These are phyloP conservation scores for Dothideomycetes sp. DNA, from an alignment of 2,329 filamentous ascomycete species.

Conservation along the genomic window DNA sequence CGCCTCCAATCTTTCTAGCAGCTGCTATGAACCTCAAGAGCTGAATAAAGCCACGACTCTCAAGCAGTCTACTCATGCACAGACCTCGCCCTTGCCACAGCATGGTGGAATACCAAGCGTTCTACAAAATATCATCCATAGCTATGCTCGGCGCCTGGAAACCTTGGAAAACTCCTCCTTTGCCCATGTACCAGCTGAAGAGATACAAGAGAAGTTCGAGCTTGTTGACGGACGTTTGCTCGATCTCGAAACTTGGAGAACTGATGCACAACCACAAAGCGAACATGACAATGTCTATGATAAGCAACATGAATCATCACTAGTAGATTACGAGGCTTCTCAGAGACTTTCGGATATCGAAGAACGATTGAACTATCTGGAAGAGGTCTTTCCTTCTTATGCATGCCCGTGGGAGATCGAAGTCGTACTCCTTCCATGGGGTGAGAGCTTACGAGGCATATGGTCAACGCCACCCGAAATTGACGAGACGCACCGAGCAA, in stretches of 20 bases:
- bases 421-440: slow-evolving; percentile 65
- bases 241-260: slow-evolving; percentile 50
- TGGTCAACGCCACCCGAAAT: slow-evolving; percentile 37
- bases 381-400: slow-evolving; percentile 49
- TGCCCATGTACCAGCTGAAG: slow-evolving; percentile 53
- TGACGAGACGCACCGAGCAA: slow-evolving; percentile 21
- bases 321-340: too few species aligned
- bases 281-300: too few species aligned
- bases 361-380: slow-evolving; percentile 40
- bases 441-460: slow-evolving; percentile 39
- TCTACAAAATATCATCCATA: slow-evolving; percentile 37
- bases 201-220: slow-evolving; percentile 58
- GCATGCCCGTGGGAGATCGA: slow-evolving; percentile 62
- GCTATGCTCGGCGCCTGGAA: slow-evolving; percentile 50
- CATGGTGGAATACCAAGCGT: too few species aligned
- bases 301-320: too few species aligned
- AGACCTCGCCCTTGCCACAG: too few species aligned
- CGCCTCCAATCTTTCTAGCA: too few species aligned
- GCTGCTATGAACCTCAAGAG: too few species aligned
- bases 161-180: slow-evolving; percentile 61
- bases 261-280: slow-evolving; percentile 13
- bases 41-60: too few species aligned
- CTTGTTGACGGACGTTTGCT: slow-evolving; percentile 54
- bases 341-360: slow-evolving; percentile 33
- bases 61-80: too few species aligned